phyloP scores from a whole-genome alignment of 305 asterid genomes.

The Plantago coronopus region DNA sequence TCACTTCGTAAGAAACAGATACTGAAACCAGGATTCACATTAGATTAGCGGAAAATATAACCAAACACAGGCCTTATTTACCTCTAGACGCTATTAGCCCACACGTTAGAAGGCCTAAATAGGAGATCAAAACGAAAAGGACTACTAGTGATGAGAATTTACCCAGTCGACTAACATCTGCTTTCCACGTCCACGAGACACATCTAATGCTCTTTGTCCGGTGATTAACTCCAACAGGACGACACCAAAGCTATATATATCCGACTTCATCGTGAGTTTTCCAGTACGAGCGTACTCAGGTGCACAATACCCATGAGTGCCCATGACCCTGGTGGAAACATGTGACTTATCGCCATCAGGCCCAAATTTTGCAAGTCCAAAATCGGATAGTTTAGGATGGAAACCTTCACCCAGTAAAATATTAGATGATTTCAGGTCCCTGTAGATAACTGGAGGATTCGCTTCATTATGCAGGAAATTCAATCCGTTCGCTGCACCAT shows the following conservation, averaged over 20 bases:
- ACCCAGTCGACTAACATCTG: conserved; percentile 35
- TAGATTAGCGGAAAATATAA: background rate
- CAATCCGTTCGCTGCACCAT: conserved; percentile 40
- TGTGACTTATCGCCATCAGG: conserved; percentile 28
- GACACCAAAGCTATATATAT: conserved; percentile 28
- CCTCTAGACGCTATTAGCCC: too few relatives aligned
- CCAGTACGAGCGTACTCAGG: conserved; percentile 35
- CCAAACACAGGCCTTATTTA: background rate
- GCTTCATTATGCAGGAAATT: conserved; percentile 25
- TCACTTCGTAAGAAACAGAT: background rate
- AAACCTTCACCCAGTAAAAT: conserved; percentile 22
- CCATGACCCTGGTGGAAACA: conserved; percentile 30
- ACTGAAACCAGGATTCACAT: background rate
- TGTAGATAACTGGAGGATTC: conserved; percentile 28
- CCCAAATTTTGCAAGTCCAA: conserved; percentile 28
- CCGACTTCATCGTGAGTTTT: conserved; percentile 22
- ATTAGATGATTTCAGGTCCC: conserved; percentile 29
- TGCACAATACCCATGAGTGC: conserved; percentile 26
- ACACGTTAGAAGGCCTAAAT: background rate
- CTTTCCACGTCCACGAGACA: conserved; percentile 17
- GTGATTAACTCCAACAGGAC: conserved; percentile 33
- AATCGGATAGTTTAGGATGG: conserved; percentile 26
- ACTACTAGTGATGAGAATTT: conserved; percentile 9
- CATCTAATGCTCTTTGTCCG: conserved; percentile 30
- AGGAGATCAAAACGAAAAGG: too few relatives aligned